Conservation (phyloP, 345 rosid genomes). For the Pugionium dolabratum region DNA sequence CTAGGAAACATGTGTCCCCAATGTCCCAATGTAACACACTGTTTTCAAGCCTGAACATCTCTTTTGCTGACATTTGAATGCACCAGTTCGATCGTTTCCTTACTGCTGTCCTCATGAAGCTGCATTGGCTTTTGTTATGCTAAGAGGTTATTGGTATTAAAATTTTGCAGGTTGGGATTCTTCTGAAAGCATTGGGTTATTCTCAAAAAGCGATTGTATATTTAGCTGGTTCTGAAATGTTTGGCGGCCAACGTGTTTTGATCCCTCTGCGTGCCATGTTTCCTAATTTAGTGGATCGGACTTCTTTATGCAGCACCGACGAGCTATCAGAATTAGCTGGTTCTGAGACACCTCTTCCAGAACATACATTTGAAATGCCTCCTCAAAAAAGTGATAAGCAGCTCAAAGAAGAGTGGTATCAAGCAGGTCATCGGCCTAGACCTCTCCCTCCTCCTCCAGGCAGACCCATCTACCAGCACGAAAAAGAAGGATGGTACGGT, state of each 20-base stretch:
- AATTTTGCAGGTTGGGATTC: slow-evolving; percentile 84
- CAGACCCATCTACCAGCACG: slow-evolving; percentile 87
- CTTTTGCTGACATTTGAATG: slow-evolving; percentile 13
- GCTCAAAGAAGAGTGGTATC: slow-evolving; percentile 83
- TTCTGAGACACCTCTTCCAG: slow-evolving; percentile 72
- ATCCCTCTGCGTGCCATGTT: slow-evolving; percentile 95
- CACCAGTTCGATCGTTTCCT: slow-evolving; percentile 17
- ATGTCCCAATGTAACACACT: slow-evolving; percentile 3
- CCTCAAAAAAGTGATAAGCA: slow-evolving; percentile 61
- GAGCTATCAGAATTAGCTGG: slow-evolving; percentile 80
- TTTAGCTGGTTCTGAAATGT: slow-evolving; percentile 88
- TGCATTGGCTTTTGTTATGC: slow-evolving; percentile 27
- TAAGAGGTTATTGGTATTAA: slow-evolving; percentile 18
- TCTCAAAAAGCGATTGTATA: slow-evolving; percentile 80
- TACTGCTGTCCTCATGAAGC: slow-evolving; percentile 18
- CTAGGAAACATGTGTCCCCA: too few relatives aligned
- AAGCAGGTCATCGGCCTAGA: slow-evolving; percentile 95
- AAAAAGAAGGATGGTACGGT: slow-evolving; percentile 99
- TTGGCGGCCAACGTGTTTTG: slow-evolving; percentile 92
- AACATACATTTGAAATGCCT: slow-evolving; percentile 48
- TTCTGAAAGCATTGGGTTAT: slow-evolving; percentile 89
- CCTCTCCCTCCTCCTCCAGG: slow-evolving; percentile 99
- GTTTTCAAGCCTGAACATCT: slow-evolving; percentile 13
- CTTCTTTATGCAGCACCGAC: slow-evolving; percentile 70
- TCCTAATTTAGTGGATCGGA: slow-evolving; percentile 70